These are phyloP conservation scores for Xylaria castorea DNA, from an alignment of 495 filamentous ascomycete species.

Conservation along the genomic window DNA sequence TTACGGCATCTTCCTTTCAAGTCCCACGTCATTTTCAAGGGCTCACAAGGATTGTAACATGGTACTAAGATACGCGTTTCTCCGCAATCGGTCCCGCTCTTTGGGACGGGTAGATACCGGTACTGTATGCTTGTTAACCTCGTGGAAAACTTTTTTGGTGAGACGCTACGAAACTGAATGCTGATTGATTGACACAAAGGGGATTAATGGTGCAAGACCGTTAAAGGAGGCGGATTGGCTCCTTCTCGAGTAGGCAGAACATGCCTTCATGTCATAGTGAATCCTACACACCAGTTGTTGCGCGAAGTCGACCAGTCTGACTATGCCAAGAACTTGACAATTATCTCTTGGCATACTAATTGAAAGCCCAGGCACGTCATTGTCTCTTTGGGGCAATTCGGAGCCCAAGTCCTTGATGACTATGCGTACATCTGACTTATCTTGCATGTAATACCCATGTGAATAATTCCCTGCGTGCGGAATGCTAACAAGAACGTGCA, in stretches of 20 bases:
- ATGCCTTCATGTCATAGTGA: neutral
- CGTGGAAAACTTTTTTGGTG: neutral
- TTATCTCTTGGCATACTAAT: slow-evolving; percentile 6
- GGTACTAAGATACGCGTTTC: neutral
- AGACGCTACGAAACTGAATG: neutral
- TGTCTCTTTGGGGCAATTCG: neutral
- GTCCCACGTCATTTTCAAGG: neutral
- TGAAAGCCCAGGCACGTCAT: neutral
- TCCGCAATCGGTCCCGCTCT: neutral
- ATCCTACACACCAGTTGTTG: neutral
- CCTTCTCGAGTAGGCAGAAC: neutral
- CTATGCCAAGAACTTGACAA: slow-evolving; percentile 3
- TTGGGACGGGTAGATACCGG: neutral
- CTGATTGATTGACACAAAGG: neutral
- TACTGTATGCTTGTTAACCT: neutral
- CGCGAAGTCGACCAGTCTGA: neutral
- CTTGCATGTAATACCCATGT: no score
- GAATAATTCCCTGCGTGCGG: no score
- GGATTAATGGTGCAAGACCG: neutral
- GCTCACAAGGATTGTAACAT: neutral
- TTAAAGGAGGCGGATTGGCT: neutral
- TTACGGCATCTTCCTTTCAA: slow-evolving; percentile 5
- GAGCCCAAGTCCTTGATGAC: neutral
- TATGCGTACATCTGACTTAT: neutral
- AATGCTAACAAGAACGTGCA: no score